A percentile compares a stretch with the other conserved stretches of the same genome.
Evolutionary conservation across 306 rosid species (phyloP).

Genomic region (Glycine soja): DNA sequence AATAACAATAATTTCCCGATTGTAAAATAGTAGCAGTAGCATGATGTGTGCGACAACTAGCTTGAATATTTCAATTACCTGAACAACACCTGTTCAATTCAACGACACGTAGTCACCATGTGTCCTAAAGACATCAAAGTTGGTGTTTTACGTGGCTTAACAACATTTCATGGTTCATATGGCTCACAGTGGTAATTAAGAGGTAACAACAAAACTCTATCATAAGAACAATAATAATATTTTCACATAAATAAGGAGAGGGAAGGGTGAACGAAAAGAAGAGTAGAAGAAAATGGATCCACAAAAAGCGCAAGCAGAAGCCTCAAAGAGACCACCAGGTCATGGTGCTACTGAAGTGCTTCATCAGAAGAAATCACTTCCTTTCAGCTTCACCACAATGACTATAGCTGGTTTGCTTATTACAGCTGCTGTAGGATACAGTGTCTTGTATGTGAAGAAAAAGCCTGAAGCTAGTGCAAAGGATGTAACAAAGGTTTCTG

Average conservation of each 20-base stretch:
- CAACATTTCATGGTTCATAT: slow-evolving; percentile 6
- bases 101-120: slow-evolving; percentile 49
- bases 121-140: slow-evolving; percentile 28
- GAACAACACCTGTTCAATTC: slow-evolving; percentile 3
- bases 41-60: neutral
- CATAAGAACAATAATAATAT: neutral
- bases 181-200: neutral
- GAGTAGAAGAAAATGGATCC: slow-evolving; percentile 70
- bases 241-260: neutral
- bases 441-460: slow-evolving; percentile 59
- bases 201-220: no score
- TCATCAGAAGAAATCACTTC: slow-evolving; percentile 72
- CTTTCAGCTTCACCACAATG: slow-evolving; percentile 52
- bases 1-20: neutral
- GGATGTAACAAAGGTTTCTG: slow-evolving; percentile 72
- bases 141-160: slow-evolving; percentile 33
- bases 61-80: neutral
- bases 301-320: slow-evolving; percentile 66
- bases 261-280: no score
- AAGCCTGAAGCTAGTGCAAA: slow-evolving; percentile 73
- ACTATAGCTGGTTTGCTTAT: slow-evolving; percentile 56
- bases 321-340: slow-evolving; percentile 73
- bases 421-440: slow-evolving; percentile 55
- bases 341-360: slow-evolving; percentile 60
- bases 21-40: neutral